These are phyloP conservation scores for Trichoderma polysporum DNA, from an alignment of 2,329 filamentous ascomycete genomes.

Conservation along the genomic window DNA sequence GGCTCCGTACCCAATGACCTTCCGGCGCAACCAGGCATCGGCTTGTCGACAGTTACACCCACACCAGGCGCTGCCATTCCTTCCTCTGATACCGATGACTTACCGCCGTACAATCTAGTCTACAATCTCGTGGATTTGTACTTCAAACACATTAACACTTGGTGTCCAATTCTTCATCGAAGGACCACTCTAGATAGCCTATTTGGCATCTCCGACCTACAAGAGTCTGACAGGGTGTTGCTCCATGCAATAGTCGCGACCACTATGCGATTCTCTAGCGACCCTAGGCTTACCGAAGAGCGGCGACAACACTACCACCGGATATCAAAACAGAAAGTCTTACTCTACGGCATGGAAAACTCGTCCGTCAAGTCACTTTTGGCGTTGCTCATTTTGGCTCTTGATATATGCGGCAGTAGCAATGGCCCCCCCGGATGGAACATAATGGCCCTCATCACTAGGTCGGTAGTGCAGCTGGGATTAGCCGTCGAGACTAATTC, in stretches of 20 bases:
- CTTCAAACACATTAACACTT: slow-evolving; percentile 77
- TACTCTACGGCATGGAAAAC: slow-evolving; percentile 85
- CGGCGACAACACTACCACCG: slow-evolving; percentile 74
- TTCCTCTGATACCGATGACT: slow-evolving; percentile 60
- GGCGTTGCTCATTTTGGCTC: slow-evolving; percentile 79
- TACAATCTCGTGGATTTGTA: slow-evolving; percentile 74
- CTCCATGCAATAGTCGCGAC: slow-evolving; percentile 88
- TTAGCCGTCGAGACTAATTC: slow-evolving; percentile 81
- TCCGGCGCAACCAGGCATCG: slow-evolving; percentile 43
- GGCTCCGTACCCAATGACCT: slow-evolving; percentile 48
- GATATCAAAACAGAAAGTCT: slow-evolving; percentile 78
- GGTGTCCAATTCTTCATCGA: slow-evolving; percentile 88
- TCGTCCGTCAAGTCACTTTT: slow-evolving; percentile 86
- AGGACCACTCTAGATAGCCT: slow-evolving; percentile 77
- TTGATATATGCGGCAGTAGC: slow-evolving; percentile 81
- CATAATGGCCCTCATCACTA: slow-evolving; percentile 81
- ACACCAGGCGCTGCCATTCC: slow-evolving; percentile 41
- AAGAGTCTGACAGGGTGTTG: slow-evolving; percentile 79
- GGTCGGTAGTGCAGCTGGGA: slow-evolving; percentile 84
- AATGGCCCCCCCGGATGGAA: slow-evolving; percentile 94
- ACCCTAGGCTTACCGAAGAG: slow-evolving; percentile 70
- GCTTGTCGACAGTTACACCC: slow-evolving; percentile 57
- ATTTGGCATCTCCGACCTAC: slow-evolving; percentile 73
- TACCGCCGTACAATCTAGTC: slow-evolving; percentile 72
- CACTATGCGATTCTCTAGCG: slow-evolving; percentile 79